A percentile compares a stretch with the other conserved stretches of the same genome.
Conservation (phyloP, 2,329 filamentous ascomycete genomes). For the Claviceps paspali region DNA sequence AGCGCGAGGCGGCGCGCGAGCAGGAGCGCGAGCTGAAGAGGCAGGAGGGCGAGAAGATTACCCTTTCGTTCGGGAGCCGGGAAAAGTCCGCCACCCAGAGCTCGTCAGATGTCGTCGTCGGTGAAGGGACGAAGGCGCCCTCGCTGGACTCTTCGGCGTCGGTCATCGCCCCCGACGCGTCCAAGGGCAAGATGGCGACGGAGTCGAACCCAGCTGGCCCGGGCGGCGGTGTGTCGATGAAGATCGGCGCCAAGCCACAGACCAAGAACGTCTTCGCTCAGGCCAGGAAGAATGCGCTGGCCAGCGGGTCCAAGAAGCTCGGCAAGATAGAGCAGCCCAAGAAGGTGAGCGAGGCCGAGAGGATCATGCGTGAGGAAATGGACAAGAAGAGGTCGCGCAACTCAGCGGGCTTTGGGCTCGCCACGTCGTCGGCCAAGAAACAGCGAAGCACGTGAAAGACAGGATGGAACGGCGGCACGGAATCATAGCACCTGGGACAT, state of each 20-base stretch:
- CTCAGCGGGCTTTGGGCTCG: conserved; percentile 29
- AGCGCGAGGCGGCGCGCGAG: no score
- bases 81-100: conserved; percentile 10
- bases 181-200: conserved; percentile 8
- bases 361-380: conserved; percentile 78
- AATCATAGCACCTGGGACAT: neutral
- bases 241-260: conserved; percentile 47
- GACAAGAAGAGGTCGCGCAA: conserved; percentile 50
- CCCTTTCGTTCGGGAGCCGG: conserved; percentile 47
- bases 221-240: conserved; percentile 41
- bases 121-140: conserved; percentile 7
- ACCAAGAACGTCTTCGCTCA: conserved; percentile 62
- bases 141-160: conserved; percentile 11
- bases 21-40: conserved; percentile 36
- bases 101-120: neutral
- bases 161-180: conserved; percentile 4
- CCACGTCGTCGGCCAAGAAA: conserved; percentile 35
- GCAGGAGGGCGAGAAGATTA: conserved; percentile 62
- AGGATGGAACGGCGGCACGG: no score
- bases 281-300: conserved; percentile 54
- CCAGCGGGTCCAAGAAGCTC: conserved; percentile 44
- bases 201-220: conserved; percentile 17
- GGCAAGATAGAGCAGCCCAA: conserved; percentile 46
- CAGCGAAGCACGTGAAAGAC: conserved; percentile 23
- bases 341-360: conserved; percentile 77